Evolutionary conservation across 1,284 basidiomycete genomes (phyloP).

Genomic region (Cryptococcus sp.): DNA sequence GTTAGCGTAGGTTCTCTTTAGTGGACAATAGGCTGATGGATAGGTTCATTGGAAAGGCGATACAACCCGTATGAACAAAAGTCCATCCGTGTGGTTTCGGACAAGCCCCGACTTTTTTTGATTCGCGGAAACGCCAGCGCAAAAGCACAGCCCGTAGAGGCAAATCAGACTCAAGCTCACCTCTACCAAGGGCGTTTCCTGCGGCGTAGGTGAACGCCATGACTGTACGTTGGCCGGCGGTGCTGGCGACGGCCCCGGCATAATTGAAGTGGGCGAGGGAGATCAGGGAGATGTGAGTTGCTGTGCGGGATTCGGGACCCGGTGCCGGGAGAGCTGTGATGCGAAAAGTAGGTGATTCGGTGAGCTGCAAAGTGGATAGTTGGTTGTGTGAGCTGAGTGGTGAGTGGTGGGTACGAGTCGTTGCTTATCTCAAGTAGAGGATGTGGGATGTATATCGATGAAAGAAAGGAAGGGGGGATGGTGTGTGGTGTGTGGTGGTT

Average conservation of each 20-base stretch:
- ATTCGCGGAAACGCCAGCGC: background rate
- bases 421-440: too few relatives aligned
- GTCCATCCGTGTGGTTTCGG: background rate
- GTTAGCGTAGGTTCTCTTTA: too few relatives aligned
- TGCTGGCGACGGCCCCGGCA: background rate
- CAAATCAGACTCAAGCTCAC: conserved; percentile 17
- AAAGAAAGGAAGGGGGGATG: background rate
- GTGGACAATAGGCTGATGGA: background rate
- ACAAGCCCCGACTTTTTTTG: background rate
- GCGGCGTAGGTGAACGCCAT: conserved; percentile 34
- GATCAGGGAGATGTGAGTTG: background rate
- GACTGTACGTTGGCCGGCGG: conserved; percentile 1
- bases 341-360: background rate
- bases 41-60: background rate
- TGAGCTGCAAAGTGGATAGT: too few relatives aligned
- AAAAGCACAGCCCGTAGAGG: background rate
- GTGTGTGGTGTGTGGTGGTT: background rate
- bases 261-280: background rate
- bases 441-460: too few relatives aligned
- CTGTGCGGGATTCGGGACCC: background rate
- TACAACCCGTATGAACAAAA: background rate
- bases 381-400: too few relatives aligned
- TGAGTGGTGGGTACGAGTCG: too few relatives aligned
- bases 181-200: conserved; percentile 32
- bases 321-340: background rate